Percentiles rank a stretch among this genome's conserved stretches.
Evolutionary conservation across 495 filamentous ascomycete genomes (phyloP).

Genomic region (Tetracladium setigerum): DNA sequence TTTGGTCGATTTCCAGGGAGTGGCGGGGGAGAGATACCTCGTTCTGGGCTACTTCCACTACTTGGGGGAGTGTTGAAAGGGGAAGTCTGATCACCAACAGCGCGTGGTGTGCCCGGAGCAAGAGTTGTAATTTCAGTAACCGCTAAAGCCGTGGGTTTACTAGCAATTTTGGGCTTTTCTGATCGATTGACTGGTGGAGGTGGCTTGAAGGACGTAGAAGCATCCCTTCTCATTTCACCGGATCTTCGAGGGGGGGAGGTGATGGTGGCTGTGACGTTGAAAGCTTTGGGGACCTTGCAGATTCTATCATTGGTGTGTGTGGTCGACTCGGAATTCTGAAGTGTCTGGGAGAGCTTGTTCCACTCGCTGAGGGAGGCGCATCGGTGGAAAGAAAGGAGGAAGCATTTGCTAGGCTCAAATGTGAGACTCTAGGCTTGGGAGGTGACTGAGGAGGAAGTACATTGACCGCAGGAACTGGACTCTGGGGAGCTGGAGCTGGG

Average conservation of each 20-base stretch:
- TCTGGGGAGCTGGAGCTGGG: constrained; percentile 5
- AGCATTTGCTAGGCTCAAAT: constrained; percentile 28
- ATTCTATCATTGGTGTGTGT: constrained; percentile 39
- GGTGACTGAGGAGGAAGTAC: constrained; percentile 73
- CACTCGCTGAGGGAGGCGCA: constrained; percentile 35
- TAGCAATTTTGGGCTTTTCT: constrained; percentile 69
- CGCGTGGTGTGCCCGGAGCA: constrained; percentile 7
- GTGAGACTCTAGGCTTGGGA: constrained; percentile 37
- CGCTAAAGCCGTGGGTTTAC: constrained; percentile 31
- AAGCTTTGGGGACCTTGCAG: constrained; percentile 34
- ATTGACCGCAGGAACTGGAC: constrained; percentile 41
- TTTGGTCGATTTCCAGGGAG: constrained; percentile 24
- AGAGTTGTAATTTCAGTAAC: constrained; percentile 21
- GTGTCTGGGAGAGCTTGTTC: constrained; percentile 39
- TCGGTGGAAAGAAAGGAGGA: constrained; percentile 38
- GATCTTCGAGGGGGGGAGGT: constrained; percentile 48
- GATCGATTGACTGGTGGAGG: constrained; percentile 75
- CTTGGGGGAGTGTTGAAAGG: constrained; percentile 88
- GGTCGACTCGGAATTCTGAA: constrained; percentile 46
- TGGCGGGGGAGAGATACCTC: constrained; percentile 31
- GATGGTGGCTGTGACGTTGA: constrained; percentile 38
- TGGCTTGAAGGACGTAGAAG: constrained; percentile 26
- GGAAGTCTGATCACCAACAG: constrained; percentile 50
- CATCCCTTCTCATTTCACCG: constrained; percentile 38
- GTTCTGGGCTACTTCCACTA: constrained; percentile 56